phyloP scores from a whole-genome alignment of 371 early-diverging fungal species.

The Funneliformis caledonium region DNA sequence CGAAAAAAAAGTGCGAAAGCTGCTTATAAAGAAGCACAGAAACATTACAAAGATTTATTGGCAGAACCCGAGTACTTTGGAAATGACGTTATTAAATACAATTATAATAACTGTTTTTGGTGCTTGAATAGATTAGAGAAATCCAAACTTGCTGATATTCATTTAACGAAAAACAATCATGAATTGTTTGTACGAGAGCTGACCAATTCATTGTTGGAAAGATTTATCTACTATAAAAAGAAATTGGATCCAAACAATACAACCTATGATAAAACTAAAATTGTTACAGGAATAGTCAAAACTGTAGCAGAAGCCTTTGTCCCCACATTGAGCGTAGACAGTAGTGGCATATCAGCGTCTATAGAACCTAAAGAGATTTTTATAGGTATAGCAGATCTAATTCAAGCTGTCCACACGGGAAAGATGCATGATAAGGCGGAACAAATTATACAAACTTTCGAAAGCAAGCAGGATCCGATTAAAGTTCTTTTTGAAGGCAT shows the following conservation, averaged over 20 bases:
- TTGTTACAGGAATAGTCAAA: not conserved
- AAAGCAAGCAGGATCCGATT: not conserved
- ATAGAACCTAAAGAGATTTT: not conserved
- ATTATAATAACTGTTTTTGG: no score
- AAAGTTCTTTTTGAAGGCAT: not conserved
- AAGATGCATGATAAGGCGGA: not conserved
- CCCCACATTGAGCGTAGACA: no score
- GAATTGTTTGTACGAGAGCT: not conserved
- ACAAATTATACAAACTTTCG: not conserved
- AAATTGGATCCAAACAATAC: not conserved
- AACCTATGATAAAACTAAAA: not conserved
- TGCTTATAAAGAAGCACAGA: not conserved
- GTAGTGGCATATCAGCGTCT: no score
- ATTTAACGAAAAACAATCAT: no score
- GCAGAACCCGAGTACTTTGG: no score
- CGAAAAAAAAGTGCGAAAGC: not conserved
- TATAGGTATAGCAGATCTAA: not conserved
- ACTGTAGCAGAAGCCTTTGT: not conserved
- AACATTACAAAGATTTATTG: not conserved
- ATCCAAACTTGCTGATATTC: no score
- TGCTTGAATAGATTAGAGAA: no score
- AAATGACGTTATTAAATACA: no score
- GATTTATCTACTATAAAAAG: not conserved
- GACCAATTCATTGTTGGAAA: not conserved
- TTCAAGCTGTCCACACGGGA: not conserved